A percentile compares a stretch with the other conserved stretches of the same genome.
phyloP scores from a whole-genome alignment of 305 asterid genomes.

The Fraxinus angustifolia region DNA sequence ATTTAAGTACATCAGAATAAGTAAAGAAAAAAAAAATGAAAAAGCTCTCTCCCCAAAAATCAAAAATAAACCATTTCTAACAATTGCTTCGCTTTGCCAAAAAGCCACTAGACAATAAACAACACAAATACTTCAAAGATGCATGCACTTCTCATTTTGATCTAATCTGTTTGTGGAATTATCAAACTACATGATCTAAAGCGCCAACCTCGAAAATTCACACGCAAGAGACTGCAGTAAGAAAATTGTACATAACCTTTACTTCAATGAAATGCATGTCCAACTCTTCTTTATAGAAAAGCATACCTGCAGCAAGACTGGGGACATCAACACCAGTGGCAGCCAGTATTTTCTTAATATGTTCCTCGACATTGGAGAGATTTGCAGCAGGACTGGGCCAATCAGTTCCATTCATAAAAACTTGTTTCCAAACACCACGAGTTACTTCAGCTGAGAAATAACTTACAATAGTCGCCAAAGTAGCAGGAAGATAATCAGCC shows the following conservation, averaged over 20 bases:
- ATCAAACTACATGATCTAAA: background rate
- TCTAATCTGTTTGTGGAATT: background rate
- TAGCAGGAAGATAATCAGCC: conserved; percentile 97
- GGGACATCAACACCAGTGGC: conserved; percentile 96
- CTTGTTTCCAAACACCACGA: conserved; percentile 97
- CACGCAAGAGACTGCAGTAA: background rate
- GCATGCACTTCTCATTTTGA: background rate
- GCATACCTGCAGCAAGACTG: conserved; percentile 83
- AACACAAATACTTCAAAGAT: background rate
- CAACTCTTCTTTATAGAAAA: background rate
- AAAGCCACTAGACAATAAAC: background rate
- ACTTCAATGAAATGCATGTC: background rate
- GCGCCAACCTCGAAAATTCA: background rate
- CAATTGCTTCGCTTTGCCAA: background rate
- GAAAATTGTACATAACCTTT: background rate
- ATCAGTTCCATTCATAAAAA: conserved; percentile 94
- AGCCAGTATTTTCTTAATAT: conserved; percentile 89
- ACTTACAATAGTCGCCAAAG: conserved; percentile 90
- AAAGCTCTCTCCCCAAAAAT: background rate
- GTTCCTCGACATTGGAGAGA: conserved; percentile 86
- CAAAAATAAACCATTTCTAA: background rate
- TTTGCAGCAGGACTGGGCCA: conserved; percentile 99
- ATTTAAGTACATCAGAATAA: background rate
- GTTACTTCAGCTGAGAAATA: conserved; percentile 98
- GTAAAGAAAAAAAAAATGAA: background rate